These are phyloP conservation scores for Candida orba DNA, from an alignment of 805 yeast genomes.

Conservation along the genomic window DNA sequence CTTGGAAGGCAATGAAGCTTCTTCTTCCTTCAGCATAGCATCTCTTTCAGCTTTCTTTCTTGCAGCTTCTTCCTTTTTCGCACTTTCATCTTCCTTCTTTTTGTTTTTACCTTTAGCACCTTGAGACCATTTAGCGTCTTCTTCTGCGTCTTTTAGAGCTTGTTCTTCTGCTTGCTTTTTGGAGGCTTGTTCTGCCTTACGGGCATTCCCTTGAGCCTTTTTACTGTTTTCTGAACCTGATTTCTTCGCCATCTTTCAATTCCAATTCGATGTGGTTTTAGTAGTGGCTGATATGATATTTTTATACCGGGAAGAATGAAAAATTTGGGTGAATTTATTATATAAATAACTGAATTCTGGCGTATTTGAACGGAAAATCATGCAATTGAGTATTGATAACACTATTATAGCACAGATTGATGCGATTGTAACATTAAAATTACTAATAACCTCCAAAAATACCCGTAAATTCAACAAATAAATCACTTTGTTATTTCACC, in stretches of 20 bases:
- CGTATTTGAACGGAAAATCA: too few relatives aligned
- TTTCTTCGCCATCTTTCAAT: slow-evolving; percentile 38
- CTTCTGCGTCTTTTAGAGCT: slow-evolving; percentile 41
- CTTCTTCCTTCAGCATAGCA: slow-evolving; percentile 55
- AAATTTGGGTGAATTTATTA: too few relatives aligned
- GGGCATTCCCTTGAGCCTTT: slow-evolving; percentile 58
- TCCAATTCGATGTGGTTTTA: neutral
- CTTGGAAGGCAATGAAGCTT: slow-evolving; percentile 54
- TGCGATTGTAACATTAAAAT: too few relatives aligned
- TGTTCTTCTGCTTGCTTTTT: slow-evolving; percentile 48
- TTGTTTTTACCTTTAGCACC: slow-evolving; percentile 64
- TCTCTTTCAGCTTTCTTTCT: slow-evolving; percentile 81
- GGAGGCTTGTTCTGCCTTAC: slow-evolving; percentile 57
- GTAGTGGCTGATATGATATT: neutral
- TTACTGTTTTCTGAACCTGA: slow-evolving; percentile 39
- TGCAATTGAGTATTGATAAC: too few relatives aligned
- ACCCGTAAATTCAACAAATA: neutral
- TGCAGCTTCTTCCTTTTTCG: slow-evolving; percentile 69
- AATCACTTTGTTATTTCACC: neutral
- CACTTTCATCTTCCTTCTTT: slow-evolving; percentile 63
- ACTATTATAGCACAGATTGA: too few relatives aligned
- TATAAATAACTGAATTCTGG: too few relatives aligned
- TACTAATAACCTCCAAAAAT: neutral
- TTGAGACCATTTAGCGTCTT: slow-evolving; percentile 59
- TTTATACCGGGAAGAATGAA: too few relatives aligned